Percentiles rank a stretch among this genome's conserved stretches.
Conservation (phyloP, 148 eudicot genomes). For the Bassia scoparia region DNA sequence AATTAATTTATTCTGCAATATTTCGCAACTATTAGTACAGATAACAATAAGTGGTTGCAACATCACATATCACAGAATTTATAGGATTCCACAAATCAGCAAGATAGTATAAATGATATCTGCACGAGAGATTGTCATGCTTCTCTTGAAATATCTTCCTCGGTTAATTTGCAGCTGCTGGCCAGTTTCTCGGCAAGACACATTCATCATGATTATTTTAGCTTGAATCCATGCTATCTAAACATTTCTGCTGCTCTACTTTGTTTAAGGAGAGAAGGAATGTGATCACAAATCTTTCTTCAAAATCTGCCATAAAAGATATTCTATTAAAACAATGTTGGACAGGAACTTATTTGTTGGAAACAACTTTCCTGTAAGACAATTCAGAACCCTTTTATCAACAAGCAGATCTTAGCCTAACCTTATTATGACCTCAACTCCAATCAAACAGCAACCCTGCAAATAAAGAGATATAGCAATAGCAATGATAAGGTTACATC, state of each 20-base stretch:
- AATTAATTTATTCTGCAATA: slow-evolving; percentile 59
- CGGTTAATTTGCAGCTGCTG: slow-evolving; percentile 70
- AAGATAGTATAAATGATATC: slow-evolving; percentile 73
- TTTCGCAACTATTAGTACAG: neutral
- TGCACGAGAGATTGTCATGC: slow-evolving; percentile 79
- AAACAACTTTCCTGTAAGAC: neutral
- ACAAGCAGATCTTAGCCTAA: too few species aligned
- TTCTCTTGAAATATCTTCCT: slow-evolving; percentile 52
- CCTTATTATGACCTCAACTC: neutral
- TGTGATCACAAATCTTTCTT: slow-evolving; percentile 99
- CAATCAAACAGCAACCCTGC: neutral
- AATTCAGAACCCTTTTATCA: neutral
- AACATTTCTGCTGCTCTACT: slow-evolving; percentile 94
- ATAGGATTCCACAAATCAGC: slow-evolving; percentile 51
- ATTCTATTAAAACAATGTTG: neutral
- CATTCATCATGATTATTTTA: slow-evolving; percentile 64
- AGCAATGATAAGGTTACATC: neutral
- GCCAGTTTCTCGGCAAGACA: slow-evolving; percentile 83
- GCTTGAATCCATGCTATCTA: slow-evolving; percentile 91
- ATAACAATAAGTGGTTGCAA: neutral
- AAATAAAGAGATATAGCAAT: neutral
- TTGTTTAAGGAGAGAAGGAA: slow-evolving; percentile 85
- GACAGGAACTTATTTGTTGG: neutral
- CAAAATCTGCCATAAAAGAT: slow-evolving; percentile 51
- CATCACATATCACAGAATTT: neutral